Evolutionary conservation across 345 rosid species (phyloP), one percentile per base, ranked within the genome.

Genomic region (Arabis hirsuta): DNA sequence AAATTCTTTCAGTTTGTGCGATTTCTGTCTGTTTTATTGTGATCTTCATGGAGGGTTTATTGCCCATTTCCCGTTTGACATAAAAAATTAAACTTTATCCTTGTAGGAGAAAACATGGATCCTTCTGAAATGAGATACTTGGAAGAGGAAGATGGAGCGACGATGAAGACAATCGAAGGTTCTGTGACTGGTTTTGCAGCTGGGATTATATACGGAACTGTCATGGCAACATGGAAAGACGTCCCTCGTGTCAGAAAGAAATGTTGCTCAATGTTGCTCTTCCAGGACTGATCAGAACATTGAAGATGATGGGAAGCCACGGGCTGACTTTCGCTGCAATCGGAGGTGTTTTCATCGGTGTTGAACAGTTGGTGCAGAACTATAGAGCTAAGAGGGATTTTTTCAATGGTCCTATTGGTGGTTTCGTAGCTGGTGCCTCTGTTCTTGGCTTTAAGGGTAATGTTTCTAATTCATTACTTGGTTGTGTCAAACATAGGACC

Each of bases 241-340:
- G 96, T 92, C 29, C 96, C 98, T 61, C 90, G 96, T 48, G 94
- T 92, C 0, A n/a, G 98, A 92, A 84, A 89, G 88, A 72, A 86
- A 70, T 42, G 92, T 89, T 12, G 96, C 94, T 1, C 89, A 86
- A 70, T 42, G 92, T 89, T 12, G 96, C 94, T 1, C 89, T 92
- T 55, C 98, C 98, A 0, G 98, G 96, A 58, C 78, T 92, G 39
- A 14, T 90, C 48, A 86, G 98, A 76, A 88, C 96, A 7, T 66
- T 92, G 29, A 88, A 78, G 84, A 86, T 92, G 96, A 92, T 89
- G 98, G 98, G 98, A 10, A 88, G 73, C 42, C 66, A 88, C 8
- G 96, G 98, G 4, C 6, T 81, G 76, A 92, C 95, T 0, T 92
- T 92, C 76, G 96, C 98, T 67, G 98, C 98, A 1, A 81, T 90